Base-by-base conservation (phyloP, 768 basidiomycete genomes). In the Podaxis sp. region DNA sequence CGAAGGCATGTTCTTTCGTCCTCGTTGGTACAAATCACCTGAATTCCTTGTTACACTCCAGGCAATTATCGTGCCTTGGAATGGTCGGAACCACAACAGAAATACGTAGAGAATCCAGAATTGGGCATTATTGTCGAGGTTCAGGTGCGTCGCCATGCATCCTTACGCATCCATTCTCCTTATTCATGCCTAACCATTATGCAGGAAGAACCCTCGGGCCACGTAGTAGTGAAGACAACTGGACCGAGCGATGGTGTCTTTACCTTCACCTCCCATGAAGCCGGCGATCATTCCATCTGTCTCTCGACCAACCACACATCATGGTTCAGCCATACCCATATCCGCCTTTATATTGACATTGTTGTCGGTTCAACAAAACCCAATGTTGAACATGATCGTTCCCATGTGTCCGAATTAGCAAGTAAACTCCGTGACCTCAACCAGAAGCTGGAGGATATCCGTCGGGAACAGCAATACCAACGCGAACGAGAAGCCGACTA, bases 261-360 rank as follows among this genome's bases (percentile, higher is more conserved):
- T 79, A 99, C 97, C 0, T 99, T 99, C 72, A 98, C 97, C 28
- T 97, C 96, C 4, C 95, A 97, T 73, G 94, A 96, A 64, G 84
- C 96, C 30, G 96, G 96, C 53, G 97, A 99, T 79, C 97, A 99
- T 78, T 88, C 92, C 58, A 97, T 99, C 71, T 99, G 97, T 73
- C 85, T 99, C 55, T 93, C 93, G 5, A 92, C 93, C 19, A 96
- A 96, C 74, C 90, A 94, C 76, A 89, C 93, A 2, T 86, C 92
- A 15, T 96, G 93, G 94, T 92, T 92, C 75, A 82, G 84, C 61
- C 84, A 80, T 70, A 87, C 93, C 2, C 96, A 98, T 74, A 92
- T 99, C 65, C 93, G 93, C 52, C 86, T 99, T 64, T 91, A 98
- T 78, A 87, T 99, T 68, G 97, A 99, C 71, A 84, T 99, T 61